phyloP scores from a whole-genome alignment of 768 basidiomycete genomes.

The Obba rivulosa region DNA sequence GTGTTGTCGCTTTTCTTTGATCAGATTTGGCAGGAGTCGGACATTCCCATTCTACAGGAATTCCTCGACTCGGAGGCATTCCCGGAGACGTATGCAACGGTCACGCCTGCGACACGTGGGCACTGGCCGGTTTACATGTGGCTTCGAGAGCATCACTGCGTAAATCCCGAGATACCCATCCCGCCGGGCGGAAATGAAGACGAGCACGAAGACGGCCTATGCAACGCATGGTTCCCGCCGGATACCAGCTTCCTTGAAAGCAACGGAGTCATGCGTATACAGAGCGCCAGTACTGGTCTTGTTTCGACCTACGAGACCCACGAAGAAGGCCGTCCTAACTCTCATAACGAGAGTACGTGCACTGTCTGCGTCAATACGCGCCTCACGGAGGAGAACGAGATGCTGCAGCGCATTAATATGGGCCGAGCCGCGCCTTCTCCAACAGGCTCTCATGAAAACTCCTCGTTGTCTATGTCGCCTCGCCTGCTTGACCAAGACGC shows the following conservation, averaged over 20 bases:
- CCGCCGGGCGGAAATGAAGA: constrained; percentile 17
- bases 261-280: constrained; percentile 6
- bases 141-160: constrained; percentile 48
- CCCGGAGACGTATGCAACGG: too few species aligned
- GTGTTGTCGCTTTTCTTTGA: too few species aligned
- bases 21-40: not conserved
- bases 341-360: constrained; percentile 40
- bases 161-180: constrained; percentile 34
- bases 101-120: too few species aligned
- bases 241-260: constrained; percentile 5
- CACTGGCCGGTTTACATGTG: constrained; percentile 49
- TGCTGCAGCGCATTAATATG: not conserved
- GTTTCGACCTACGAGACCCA: constrained; percentile 36
- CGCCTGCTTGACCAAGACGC: too few species aligned
- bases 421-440: too few species aligned
- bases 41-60: too few species aligned
- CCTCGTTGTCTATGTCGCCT: too few species aligned
- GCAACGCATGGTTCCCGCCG: constrained; percentile 36
- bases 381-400: constrained; percentile 8
- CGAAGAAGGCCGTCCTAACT: constrained; percentile 29
- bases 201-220: constrained; percentile 31
- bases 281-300: not conserved
- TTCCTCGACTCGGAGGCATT: too few species aligned
- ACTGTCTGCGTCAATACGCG: constrained; percentile 10
- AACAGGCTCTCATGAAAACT: too few species aligned